Evolutionary conservation across 768 basidiomycete genomes (phyloP).

Genomic region (Lactarius hatsudake): DNA sequence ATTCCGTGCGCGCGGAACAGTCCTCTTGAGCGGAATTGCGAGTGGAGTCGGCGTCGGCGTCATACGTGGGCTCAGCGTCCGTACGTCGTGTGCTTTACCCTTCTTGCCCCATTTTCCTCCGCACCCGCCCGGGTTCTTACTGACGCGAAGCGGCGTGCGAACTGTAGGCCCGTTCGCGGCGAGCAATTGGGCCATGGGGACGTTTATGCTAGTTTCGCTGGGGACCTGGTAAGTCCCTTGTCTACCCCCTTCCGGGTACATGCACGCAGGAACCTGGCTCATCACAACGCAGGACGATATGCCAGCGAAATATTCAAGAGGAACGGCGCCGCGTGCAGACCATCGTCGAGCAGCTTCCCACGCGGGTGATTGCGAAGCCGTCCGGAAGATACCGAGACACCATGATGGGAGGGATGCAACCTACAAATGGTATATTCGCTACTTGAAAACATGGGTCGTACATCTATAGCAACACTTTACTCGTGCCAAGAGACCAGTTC

Average conservation of each 20-base stretch:
- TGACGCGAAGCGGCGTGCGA: conserved; percentile 1
- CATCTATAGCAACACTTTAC: conserved; percentile 3
- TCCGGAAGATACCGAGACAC: conserved; percentile 33
- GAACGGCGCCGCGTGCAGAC: conserved; percentile 55
- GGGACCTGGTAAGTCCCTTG: conserved; percentile 63
- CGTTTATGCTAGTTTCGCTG: conserved; percentile 64
- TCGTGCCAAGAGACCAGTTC: neutral
- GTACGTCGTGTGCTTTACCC: conserved; percentile 41
- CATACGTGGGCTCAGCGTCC: conserved; percentile 61
- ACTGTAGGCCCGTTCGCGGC: conserved; percentile 58
- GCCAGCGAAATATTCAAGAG: conserved; percentile 51
- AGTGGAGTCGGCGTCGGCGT: conserved; percentile 75
- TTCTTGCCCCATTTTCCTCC: neutral
- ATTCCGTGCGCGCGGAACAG: conserved; percentile 78
- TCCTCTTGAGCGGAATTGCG: conserved; percentile 73
- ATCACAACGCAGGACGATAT: conserved; percentile 51
- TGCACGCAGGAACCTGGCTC: neutral
- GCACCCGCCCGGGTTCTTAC: neutral
- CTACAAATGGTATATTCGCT: conserved; percentile 21
- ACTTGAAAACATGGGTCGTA: conserved; percentile 7
- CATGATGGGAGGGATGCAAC: neutral
- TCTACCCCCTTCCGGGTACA: neutral
- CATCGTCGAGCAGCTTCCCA: conserved; percentile 61
- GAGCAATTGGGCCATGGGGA: conserved; percentile 76
- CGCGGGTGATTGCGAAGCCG: conserved; percentile 44